Percentiles rank a stretch among this genome's conserved stretches.
These are phyloP conservation scores for Cyanodermella asteris DNA, from an alignment of 2,329 filamentous ascomycete genomes.

Conservation along the genomic window DNA sequence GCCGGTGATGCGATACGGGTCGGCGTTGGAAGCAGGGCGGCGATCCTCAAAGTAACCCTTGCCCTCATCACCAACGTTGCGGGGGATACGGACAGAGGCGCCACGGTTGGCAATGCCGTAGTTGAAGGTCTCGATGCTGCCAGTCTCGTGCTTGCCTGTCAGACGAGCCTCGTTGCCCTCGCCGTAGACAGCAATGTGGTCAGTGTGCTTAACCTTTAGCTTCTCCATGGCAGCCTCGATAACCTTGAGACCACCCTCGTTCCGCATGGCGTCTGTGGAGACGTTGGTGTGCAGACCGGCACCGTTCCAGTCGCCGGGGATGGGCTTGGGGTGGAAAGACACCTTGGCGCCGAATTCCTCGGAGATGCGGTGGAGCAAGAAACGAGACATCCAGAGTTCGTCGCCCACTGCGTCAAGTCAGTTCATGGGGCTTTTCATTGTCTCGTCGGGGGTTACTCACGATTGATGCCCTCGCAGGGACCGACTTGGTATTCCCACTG, in stretches of 20 bases:
- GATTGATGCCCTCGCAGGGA: constrained; percentile 66
- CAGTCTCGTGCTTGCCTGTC: constrained; percentile 86
- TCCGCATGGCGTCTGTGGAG: constrained; percentile 71
- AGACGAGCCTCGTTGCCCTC: constrained; percentile 90
- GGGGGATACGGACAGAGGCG: constrained; percentile 78
- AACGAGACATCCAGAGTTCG: constrained; percentile 84
- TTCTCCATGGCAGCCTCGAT: constrained; percentile 78
- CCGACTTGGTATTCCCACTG: constrained; percentile 98
- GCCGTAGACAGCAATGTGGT: constrained; percentile 85
- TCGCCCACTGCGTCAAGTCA: constrained; percentile 49
- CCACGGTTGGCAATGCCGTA: constrained; percentile 94
- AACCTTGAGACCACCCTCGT: constrained; percentile 81
- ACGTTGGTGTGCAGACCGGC: constrained; percentile 89
- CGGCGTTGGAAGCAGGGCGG: constrained; percentile 64
- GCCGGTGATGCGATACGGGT: constrained; percentile 67
- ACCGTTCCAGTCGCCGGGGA: constrained; percentile 92
- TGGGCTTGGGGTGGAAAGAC: constrained; percentile 87
- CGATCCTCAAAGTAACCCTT: constrained; percentile 89
- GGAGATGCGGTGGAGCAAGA: constrained; percentile 72
- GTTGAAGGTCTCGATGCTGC: constrained; percentile 76
- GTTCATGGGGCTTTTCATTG: constrained; percentile 7
- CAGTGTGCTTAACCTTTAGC: constrained; percentile 52
- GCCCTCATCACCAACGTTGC: constrained; percentile 63
- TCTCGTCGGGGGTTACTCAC: constrained; percentile 25
- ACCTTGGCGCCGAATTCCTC: constrained; percentile 96